A percentile compares a stretch with the other conserved stretches of the same genome.
Evolutionary conservation across 2,329 filamentous ascomycete species (phyloP).

Genomic region (Claviceps monticola): DNA sequence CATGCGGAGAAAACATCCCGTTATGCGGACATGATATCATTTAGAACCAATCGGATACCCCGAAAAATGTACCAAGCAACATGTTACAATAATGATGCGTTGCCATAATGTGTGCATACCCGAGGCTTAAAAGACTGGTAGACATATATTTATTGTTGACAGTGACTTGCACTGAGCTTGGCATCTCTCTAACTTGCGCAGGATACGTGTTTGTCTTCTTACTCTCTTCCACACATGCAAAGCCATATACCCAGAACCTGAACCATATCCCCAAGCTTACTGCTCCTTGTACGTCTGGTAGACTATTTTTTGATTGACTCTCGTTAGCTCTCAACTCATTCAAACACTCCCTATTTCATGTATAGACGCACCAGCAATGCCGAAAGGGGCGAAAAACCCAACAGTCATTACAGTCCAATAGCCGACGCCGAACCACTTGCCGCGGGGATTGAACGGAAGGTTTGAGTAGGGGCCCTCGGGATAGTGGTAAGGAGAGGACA

Average conservation of each 20-base stretch:
- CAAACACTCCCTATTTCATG: background rate
- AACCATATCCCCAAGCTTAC: constrained; percentile 14
- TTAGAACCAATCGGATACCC: background rate
- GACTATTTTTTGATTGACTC: constrained; percentile 19
- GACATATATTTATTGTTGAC: constrained; percentile 12
- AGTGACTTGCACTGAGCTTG: constrained; percentile 14
- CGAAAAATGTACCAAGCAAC: background rate
- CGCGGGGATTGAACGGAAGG: constrained; percentile 93
- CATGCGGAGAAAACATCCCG: background rate
- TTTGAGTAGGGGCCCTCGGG: constrained; percentile 90
- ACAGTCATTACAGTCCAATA: constrained; percentile 61
- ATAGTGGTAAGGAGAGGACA: constrained; percentile 94
- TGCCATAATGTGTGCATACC: background rate
- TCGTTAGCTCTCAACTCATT: constrained; percentile 3
- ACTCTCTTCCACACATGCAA: constrained; percentile 11
- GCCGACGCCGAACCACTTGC: constrained; percentile 66
- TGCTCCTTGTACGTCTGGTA: constrained; percentile 31
- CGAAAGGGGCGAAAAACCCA: constrained; percentile 49
- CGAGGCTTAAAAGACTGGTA: background rate
- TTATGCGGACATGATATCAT: background rate
- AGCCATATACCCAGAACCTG: constrained; percentile 5
- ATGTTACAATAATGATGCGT: background rate
- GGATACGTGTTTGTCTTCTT: constrained; percentile 11
- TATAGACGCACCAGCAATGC: constrained; percentile 42
- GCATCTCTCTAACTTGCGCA: constrained; percentile 21